Conservation (phyloP, 805 yeast species). For the Nakazawaea anatomiae region DNA sequence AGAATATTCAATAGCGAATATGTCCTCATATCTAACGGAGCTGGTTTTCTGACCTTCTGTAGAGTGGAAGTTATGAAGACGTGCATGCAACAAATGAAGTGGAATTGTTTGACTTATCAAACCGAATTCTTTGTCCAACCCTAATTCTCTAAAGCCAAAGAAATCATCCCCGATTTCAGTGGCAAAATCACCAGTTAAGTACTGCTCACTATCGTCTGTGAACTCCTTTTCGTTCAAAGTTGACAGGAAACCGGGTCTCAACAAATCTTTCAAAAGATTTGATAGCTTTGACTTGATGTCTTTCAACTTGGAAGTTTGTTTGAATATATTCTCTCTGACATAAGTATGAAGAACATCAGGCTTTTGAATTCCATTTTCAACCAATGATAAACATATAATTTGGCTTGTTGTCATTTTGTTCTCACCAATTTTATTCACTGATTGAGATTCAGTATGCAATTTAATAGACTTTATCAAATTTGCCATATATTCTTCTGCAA, state of each 20-base stretch:
- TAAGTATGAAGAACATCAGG: constrained; percentile 73
- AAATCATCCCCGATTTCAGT: constrained; percentile 94
- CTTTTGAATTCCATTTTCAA: constrained; percentile 82
- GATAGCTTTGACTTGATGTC: constrained; percentile 67
- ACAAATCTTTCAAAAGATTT: constrained; percentile 65
- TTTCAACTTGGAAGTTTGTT: constrained; percentile 61
- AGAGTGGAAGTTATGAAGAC: constrained; percentile 53
- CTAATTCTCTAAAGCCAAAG: constrained; percentile 93
- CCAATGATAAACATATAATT: constrained; percentile 52
- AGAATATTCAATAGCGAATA: constrained; percentile 48
- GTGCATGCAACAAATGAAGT: constrained; percentile 76
- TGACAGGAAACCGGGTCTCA: constrained; percentile 76
- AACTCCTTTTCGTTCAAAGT: constrained; percentile 68
- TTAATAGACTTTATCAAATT: constrained; percentile 70
- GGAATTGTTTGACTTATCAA: constrained; percentile 83
- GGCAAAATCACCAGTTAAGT: constrained; percentile 90
- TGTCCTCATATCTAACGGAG: constrained; percentile 57
- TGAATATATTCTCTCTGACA: constrained; percentile 63
- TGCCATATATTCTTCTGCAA: constrained; percentile 75
- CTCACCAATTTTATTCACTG: constrained; percentile 30
- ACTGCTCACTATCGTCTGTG: constrained; percentile 88
- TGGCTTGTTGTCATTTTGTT: constrained; percentile 29
- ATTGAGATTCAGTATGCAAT: constrained; percentile 60
- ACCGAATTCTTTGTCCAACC: constrained; percentile 88
- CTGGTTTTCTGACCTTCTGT: constrained; percentile 38